A percentile compares a stretch with the other conserved stretches of the same genome.
phyloP scores from a whole-genome alignment of 2,329 filamentous ascomycete genomes.

The Botrytis sinoallii region DNA sequence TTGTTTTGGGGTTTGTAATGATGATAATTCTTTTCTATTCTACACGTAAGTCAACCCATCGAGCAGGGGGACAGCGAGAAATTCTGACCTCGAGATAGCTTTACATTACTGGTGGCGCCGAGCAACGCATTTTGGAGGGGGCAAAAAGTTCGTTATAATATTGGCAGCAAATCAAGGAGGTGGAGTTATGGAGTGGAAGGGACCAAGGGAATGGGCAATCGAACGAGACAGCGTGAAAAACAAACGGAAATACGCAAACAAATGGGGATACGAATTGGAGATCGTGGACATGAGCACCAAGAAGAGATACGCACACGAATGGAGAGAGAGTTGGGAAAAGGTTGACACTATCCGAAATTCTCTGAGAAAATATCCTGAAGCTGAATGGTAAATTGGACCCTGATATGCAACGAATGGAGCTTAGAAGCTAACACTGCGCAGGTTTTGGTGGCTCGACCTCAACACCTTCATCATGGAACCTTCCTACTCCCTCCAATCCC shows the following conservation, averaged over 20 bases:
- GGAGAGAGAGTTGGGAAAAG: slow-evolving; percentile 99
- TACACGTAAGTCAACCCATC: slow-evolving; percentile 60
- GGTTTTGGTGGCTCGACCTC: slow-evolving; percentile 99
- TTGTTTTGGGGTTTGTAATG: slow-evolving; percentile 58
- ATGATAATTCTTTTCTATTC: slow-evolving; percentile 66
- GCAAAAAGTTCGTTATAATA: slow-evolving; percentile 89
- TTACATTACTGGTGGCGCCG: slow-evolving; percentile 63
- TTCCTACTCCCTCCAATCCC: slow-evolving; percentile 79
- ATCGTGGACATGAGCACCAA: slow-evolving; percentile 98
- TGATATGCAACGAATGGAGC: background rate
- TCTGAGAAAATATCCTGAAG: slow-evolving; percentile 89
- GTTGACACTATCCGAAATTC: slow-evolving; percentile 87
- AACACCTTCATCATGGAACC: slow-evolving; percentile 99
- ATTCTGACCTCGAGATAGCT: slow-evolving; percentile 32
- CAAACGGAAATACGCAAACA: slow-evolving; percentile 81
- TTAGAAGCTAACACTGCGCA: slow-evolving; percentile 42
- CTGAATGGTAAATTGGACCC: slow-evolving; percentile 73
- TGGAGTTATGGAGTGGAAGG: slow-evolving; percentile 99
- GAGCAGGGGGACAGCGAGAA: background rate
- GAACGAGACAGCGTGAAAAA: slow-evolving; percentile 94
- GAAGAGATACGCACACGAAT: slow-evolving; percentile 97
- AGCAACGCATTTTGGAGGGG: slow-evolving; percentile 71
- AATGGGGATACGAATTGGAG: slow-evolving; percentile 94
- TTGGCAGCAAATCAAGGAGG: slow-evolving; percentile 91
- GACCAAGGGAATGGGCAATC: slow-evolving; percentile 94